Base-by-base conservation (phyloP, 2,329 filamentous ascomycete genomes). In the Byssoonygena ceratinophila region DNA sequence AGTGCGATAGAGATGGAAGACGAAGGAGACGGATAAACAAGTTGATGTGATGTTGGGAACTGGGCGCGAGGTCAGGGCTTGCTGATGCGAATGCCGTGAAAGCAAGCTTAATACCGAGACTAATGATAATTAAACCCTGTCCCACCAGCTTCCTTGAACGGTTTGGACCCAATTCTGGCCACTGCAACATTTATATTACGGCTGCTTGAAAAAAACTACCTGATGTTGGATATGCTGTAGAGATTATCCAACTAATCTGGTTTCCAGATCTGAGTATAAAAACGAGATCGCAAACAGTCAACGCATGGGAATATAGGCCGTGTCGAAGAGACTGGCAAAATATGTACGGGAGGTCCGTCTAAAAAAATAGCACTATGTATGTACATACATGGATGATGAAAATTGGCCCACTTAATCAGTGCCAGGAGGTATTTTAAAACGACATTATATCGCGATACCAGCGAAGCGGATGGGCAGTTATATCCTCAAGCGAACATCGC, bases 91-190 rank as follows among this genome's bases (percentile, higher is more conserved):
- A 44, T 36, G 48, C 48, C 48, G 48, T 25, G 22, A 25, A 51
- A 36, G 48, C 37, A 51, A 44, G 48, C 37, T 44, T 51, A 45
- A 51, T 37, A 16, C 49, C 39, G 49, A 37, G n/a, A 44, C 49
- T 45, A 44, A 44, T 29, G 49, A 36, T 51, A 37, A 29, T 37
- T 51, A 25, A 45, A 20, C 49, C 40, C 20, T 16, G 40, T 23
- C 3, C 37, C 18, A 36, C 32, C 32, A 20, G 36, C n/a, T n/a
- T 14, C 36, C n/a, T 20, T 2, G 36, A 18, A 40, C n/a, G n/a
- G 11, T n/a, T 14, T 14, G 11, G 34, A 8, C 8, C 34, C n/a
- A 4, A n/a, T 4, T n/a, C n/a, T 36, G 6, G 11, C 34, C 34
- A 18, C 39, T 23, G 5, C 8, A 37, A 41, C 8, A 41, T n/a